Conservation (phyloP, 805 yeast genomes). For the Brettanomyces sp. region DNA sequence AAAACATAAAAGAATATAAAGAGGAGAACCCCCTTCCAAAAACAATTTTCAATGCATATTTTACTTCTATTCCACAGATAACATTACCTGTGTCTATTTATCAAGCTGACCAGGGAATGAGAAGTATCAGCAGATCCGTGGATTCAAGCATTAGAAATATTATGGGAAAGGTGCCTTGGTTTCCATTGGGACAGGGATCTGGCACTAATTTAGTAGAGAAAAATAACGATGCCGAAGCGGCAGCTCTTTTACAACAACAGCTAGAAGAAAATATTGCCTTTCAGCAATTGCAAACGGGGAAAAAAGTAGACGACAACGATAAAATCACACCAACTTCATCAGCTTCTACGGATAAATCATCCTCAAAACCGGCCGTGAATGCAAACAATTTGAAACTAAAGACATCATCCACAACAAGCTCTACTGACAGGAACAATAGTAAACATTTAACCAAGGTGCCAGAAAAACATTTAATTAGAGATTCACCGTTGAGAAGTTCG, state of each 20-base stretch:
- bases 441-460: too few species aligned
- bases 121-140: constrained; percentile 26
- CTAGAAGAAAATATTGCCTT: constrained; percentile 23
- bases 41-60: constrained; percentile 1
- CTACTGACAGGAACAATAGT: not conserved
- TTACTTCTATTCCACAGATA: constrained; percentile 7
- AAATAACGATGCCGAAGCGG: constrained; percentile 1
- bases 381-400: not conserved
- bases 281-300: constrained; percentile 4
- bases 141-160: constrained; percentile 26
- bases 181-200: too few species aligned
- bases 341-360: not conserved
- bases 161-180: constrained; percentile 25
- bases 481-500: too few species aligned
- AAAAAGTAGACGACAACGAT: constrained; percentile 6
- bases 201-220: constrained; percentile 6
- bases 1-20: constrained; percentile 14
- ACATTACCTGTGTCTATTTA: constrained; percentile 14
- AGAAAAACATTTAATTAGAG: too few species aligned
- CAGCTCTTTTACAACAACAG: constrained; percentile 10
- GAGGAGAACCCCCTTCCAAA: constrained; percentile 4
- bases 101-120: constrained; percentile 28
- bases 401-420: not conserved
- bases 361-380: not conserved
- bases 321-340: constrained; percentile 23